A percentile compares a stretch with the other conserved stretches of the same genome.
phyloP scores from a whole-genome alignment of 441 rosid species.

The Erodium trifolium region DNA sequence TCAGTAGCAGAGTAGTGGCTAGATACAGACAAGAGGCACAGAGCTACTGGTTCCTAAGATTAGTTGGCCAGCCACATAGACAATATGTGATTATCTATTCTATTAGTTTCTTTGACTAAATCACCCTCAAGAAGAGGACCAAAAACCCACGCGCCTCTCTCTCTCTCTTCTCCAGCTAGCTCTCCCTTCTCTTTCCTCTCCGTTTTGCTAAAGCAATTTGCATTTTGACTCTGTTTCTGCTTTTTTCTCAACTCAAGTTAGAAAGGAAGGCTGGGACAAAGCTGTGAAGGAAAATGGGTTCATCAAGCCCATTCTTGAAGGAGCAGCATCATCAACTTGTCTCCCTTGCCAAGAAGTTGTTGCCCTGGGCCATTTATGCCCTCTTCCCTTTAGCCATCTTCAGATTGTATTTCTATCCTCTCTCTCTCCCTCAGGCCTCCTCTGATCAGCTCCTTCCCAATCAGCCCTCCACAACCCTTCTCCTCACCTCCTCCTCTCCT shows the following conservation, averaged over 20 bases:
- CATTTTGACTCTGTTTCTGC: background rate
- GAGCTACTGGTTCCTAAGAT: background rate
- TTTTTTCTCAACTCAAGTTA: background rate
- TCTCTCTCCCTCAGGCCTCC: background rate
- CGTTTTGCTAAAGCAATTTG: background rate
- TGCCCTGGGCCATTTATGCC: conserved; percentile 2
- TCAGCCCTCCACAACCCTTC: background rate
- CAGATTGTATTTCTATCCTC: background rate
- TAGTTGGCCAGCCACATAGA: background rate
- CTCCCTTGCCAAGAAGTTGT: background rate
- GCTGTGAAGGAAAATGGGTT: background rate
- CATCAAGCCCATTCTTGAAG: background rate
- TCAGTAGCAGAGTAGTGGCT: background rate
- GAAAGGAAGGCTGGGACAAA: no score
- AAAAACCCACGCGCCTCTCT: background rate
- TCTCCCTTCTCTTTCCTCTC: background rate
- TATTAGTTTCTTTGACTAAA: background rate
- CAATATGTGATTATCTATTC: background rate
- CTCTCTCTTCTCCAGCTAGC: background rate
- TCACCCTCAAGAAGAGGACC: conserved; percentile 2
- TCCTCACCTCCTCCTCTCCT: background rate
- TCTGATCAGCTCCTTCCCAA: background rate
- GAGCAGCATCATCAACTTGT: background rate
- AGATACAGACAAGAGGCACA: background rate
- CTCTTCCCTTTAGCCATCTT: background rate